Base-by-base conservation (phyloP, 2,329 filamentous ascomycete genomes). In the Alternaria novae-zelandiae region DNA sequence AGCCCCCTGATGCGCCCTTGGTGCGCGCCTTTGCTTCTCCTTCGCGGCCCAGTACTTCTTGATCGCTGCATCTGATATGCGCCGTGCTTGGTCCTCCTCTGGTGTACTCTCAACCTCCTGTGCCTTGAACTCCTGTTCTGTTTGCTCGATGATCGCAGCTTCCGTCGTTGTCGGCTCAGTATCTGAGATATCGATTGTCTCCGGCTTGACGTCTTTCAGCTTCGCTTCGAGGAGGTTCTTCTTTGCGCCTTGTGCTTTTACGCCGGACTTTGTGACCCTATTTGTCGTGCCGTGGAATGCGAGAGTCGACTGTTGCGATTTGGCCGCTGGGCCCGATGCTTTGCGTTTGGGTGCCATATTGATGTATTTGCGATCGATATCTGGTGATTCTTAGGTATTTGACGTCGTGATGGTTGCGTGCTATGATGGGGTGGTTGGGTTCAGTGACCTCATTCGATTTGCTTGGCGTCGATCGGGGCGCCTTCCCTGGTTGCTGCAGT, bases 1-100 rank as follows among this genome's bases (percentile, higher is more conserved):
- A 3, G 85, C 90, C 72, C 90, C 81, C 81, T 97, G 93, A 75
- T 98, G 96, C 36, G 97, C 89, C 71, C 91, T 83, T 45, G 87
- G 87, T 17, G 92, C 88, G 63, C 85, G 86, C 70, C 93, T 86
- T 72, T 89, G 85, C 44, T 83, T 82, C 82, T 97, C 93, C 69
- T 95, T 88, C 11, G 80, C 80, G 68, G 83, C 84, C 94, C 94
- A 97, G 78, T 97, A 97, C 74, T 84, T 85, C 71, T 87, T 87
- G 66, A 98, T 89, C 72, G 93, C 89, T 51, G 86, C 82, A 60
- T 91, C 86, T 8, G 86, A 87, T 45, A 96, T 81, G 69, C 88
- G 86, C 66, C 88, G 84, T 1, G 93, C 94, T 63, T 81, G 82
- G 23, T 84, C 70, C 71, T 91, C 82, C 61, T 84, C 82, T 63